Percentiles rank a stretch among this genome's conserved stretches.
Evolutionary conservation across 2,329 filamentous ascomycete species (phyloP).

Genomic region (Dothideomycetes sp.): DNA sequence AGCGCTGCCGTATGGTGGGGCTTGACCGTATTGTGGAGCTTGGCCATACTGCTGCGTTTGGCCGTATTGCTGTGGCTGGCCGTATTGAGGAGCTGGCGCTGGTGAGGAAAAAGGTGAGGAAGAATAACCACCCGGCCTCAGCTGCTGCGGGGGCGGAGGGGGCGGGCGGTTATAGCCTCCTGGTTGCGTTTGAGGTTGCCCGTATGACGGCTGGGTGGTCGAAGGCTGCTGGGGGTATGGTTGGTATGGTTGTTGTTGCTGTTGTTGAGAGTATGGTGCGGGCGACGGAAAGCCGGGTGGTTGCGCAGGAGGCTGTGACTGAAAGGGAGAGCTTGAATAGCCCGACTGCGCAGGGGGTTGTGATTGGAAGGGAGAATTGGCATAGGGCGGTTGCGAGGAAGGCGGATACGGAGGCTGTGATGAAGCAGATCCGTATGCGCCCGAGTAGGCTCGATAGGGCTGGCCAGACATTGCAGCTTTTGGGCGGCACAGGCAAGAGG

Average conservation of each 20-base stretch:
- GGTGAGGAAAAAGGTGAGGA: too few relatives aligned
- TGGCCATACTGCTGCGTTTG: conserved; percentile 13
- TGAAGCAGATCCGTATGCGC: conserved; percentile 17
- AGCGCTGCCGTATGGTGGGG: background rate
- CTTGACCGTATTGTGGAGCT: conserved; percentile 9
- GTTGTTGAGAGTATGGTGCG: conserved; percentile 16
- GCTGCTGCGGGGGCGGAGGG: conserved; percentile 3
- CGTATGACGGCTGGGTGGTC: conserved; percentile 10
- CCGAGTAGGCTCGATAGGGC: conserved; percentile 9
- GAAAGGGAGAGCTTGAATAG: conserved; percentile 13
- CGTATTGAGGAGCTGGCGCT: conserved; percentile 16
- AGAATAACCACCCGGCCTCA: conserved; percentile 13
- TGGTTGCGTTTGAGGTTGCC: conserved; percentile 12
- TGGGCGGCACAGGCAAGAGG: conserved; percentile 4
- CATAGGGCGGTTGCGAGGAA: conserved; percentile 26
- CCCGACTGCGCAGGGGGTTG: conserved; percentile 8
- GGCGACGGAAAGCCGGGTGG: conserved; percentile 20
- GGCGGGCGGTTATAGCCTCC: conserved; percentile 6
- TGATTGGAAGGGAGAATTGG: conserved; percentile 14
- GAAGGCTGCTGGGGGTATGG: conserved; percentile 24
- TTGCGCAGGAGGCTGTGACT: conserved; percentile 10
- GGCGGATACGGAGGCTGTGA: conserved; percentile 29
- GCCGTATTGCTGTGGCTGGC: background rate
- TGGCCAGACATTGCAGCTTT: conserved; percentile 5
- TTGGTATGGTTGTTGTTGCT: conserved; percentile 16